Base-by-base conservation (phyloP, 805 yeast genomes). In the Candida lessepsii region DNA sequence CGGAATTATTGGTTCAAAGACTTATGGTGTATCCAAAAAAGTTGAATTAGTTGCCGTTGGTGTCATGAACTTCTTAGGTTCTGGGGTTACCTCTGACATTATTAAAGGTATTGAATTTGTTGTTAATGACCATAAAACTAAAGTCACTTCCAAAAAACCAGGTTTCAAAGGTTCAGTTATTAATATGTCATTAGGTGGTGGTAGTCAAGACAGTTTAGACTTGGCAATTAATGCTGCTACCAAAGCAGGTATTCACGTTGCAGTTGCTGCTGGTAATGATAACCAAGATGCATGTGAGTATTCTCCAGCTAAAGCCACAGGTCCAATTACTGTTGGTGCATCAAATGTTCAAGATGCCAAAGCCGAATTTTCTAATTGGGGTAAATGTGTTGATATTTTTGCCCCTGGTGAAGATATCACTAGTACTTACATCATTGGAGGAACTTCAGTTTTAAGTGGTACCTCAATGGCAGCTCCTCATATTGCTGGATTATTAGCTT, bases 21-120 rank as follows among this genome's bases (percentile, higher is more conserved):
- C 81, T 2, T 89, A 69, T 63, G 97, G 97, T 5, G 93, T 87
- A 2, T 87, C 96, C 13, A 89, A 90, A 57, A 52, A 60, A 17
- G 71, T 65, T 19, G 51, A 61, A 14, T 49, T 67, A 26, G 69
- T 65, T n/a, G 71, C 71, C 16, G 64, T 67, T 26, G 62, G 66
- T 37, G 72, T 67, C 20, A 61, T 67, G 69, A 63, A 61, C 44
- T 53, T 63, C 15, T 54, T 63, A 38, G 72, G 72, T 14, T 50
- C 63, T 11, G 72, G 72, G 15, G 49, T 67, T 15, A 64, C 65
- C 40, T 60, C 68, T n/a, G 71, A 67, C 49, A 66, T 67, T 32
- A 60, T 67, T 40, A 67, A 66, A 52, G 72, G 72, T 35, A 52
- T 67, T 27, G 71, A 67, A 47, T 63, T 53, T 46, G 71, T 61